These are phyloP conservation scores for Penicillium sp. DNA, from an alignment of 2,329 filamentous ascomycete species.

Conservation along the genomic window DNA sequence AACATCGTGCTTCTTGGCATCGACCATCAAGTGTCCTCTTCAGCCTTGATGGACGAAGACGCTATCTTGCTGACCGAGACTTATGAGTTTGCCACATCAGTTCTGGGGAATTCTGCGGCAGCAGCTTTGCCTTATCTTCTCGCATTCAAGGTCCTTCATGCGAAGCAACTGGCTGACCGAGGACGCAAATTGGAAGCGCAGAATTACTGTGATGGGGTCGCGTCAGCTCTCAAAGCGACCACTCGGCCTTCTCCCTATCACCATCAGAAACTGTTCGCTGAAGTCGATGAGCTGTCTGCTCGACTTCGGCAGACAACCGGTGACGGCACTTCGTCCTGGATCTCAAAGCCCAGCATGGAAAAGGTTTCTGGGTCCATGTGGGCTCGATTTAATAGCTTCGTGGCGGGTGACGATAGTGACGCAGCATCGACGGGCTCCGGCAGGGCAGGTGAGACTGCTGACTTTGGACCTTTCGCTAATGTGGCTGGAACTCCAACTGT, in stretches of 20 bases:
- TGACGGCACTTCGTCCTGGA: slow-evolving; percentile 80
- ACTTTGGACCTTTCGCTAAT: slow-evolving; percentile 76
- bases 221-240: slow-evolving; percentile 69
- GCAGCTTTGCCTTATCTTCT: slow-evolving; percentile 75
- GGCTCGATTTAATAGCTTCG: slow-evolving; percentile 94
- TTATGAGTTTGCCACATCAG: slow-evolving; percentile 82
- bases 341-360: slow-evolving; percentile 91
- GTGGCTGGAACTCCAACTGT: slow-evolving; percentile 72
- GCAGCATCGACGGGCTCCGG: slow-evolving; percentile 57
- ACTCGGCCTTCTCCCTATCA: slow-evolving; percentile 86
- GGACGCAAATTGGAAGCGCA: slow-evolving; percentile 80
- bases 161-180: slow-evolving; percentile 76
- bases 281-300: slow-evolving; percentile 78
- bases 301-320: slow-evolving; percentile 82
- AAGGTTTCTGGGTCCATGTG: slow-evolving; percentile 89
- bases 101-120: slow-evolving; percentile 58
- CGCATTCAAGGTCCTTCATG: slow-evolving; percentile 87
- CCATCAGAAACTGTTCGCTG: slow-evolving; percentile 67
- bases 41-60: slow-evolving; percentile 75
- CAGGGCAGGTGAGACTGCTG: slow-evolving; percentile 53
- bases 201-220: slow-evolving; percentile 85
- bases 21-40: slow-evolving; percentile 69
- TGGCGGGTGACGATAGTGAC: slow-evolving; percentile 82
- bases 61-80: slow-evolving; percentile 92
- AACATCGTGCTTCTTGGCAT: slow-evolving; percentile 81